Base-by-base conservation (phyloP, 352 stramenopile genomes). In the Phytophthora kernoviae region DNA sequence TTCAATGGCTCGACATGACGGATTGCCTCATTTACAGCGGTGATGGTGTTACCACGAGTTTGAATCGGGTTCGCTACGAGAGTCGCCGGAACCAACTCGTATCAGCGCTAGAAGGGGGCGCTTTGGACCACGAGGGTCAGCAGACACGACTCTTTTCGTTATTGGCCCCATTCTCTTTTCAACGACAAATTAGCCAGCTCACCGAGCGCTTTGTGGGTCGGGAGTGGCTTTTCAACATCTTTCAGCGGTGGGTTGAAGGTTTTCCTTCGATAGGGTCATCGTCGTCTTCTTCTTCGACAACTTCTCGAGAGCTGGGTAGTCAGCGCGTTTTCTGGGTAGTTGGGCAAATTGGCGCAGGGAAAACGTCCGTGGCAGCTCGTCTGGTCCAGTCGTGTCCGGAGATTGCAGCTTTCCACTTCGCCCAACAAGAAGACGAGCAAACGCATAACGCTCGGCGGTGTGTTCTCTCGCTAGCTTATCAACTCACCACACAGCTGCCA, bases 1-100 rank as follows among this genome's bases (percentile, higher is more conserved):
- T 92, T 46, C 83, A 92, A 52, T 92, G 83, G 83, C 77, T 92
- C 18, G 83, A 92, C 47, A 75, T 92, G 62, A 81, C 77, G 6
- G 81, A 92, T 51, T 86, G 73, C 37, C 61, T 92, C 12, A 54
- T 87, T 37, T 87, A 92, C 61, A 55, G 61, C 45, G 43, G 33
- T 22, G 34, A 49, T 40, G 40, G 52, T 15, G 26, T 18, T 10
- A 15, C 39, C 20, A 54, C 45, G 24, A 47, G 56, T 5, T 63
- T 92, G 21, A 92, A 92, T 56, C 60, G 46, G 4, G 46, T 82
- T 10, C 75, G 82, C n/a, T 92, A 90, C 50, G 49, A 56, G 2
- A 61, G 69, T 8, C 81, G 81, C 3, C 66, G 69, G 6, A 68
- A 78, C 2, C 83, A 90, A 36, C 71, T 92, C 18, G 61, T 81